A percentile compares a stretch with the other conserved stretches of the same genome.
phyloP scores from a whole-genome alignment of 2,329 filamentous ascomycete genomes.

The Pezicula neosporulosa region DNA sequence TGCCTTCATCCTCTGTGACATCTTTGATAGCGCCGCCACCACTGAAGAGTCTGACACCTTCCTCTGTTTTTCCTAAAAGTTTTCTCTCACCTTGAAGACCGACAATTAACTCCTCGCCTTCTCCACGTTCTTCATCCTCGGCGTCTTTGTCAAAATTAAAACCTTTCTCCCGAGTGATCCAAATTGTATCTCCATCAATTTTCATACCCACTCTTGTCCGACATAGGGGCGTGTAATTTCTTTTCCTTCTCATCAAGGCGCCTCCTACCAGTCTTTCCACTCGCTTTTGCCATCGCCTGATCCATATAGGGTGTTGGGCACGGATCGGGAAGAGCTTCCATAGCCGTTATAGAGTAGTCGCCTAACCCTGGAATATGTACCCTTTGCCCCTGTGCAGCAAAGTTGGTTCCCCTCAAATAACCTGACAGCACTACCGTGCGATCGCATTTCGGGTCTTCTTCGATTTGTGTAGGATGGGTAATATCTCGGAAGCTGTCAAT shows the following conservation, averaged over 20 bases:
- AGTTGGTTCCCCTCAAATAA: conserved; percentile 92
- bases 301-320: conserved; percentile 93
- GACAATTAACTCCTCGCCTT: conserved; percentile 93
- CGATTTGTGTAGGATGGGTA: conserved; percentile 87
- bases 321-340: conserved; percentile 88
- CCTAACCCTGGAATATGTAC: conserved; percentile 92
- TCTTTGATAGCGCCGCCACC: conserved; percentile 67
- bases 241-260: conserved; percentile 96
- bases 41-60: conserved; percentile 82
- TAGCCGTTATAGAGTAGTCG: conserved; percentile 77
- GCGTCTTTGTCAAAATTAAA: conserved; percentile 73
- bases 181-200: conserved; percentile 96
- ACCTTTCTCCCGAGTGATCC: conserved; percentile 69
- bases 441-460: conserved; percentile 85
- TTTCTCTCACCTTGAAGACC: conserved; percentile 79
- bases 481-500: conserved; percentile 95
- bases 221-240: conserved; percentile 95
- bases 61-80: conserved; percentile 76
- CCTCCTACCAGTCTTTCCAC: conserved; percentile 76
- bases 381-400: conserved; percentile 77
- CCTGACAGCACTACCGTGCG: conserved; percentile 88
- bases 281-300: conserved; percentile 78
- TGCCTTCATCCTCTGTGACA: conserved; percentile 55
- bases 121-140: conserved; percentile 69
- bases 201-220: conserved; percentile 93